Base-by-base conservation (phyloP, 257 asterid genomes). In the Solanum microdontum region DNA sequence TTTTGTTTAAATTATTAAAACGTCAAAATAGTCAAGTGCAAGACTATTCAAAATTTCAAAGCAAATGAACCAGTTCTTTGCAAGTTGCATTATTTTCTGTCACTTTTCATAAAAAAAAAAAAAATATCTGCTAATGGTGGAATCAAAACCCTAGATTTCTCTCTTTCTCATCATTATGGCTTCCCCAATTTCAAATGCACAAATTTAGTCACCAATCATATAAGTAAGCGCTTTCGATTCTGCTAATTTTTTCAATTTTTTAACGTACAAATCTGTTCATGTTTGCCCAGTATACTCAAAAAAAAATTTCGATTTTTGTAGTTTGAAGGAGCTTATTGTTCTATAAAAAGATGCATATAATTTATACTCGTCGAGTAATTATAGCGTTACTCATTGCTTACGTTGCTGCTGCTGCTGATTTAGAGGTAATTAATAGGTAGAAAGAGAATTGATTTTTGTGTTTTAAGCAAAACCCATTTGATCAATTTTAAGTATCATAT, bases 401-500 rank as follows among this genome's bases (percentile, higher is more conserved):
- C 84, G 89, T 82, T 80, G 91, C 84, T 66, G 70, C 86, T 40
- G 83, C 4, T 70, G 77, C 6, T 86, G 95, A 92, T 89, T 87
- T 89, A 32, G 86, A 93, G 99, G 99, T 96, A 92, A 80, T 83
- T 96, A 92, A 82, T 85, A 23, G 11, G 4, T 7, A 28, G 80
- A 21, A 55, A 45, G 40, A 68, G 55, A 21, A 39, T 88, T 83
- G 51, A 39, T 45, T 28, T 87, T 85, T 84, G 55, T 39, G 6
- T 79, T 79, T 79, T 24, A 8, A 40, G 64, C 24, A 79, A 79
- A 26, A 28, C 34, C 64, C 4, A 79, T 79, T 24, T 79, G 84
- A 76, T 37, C n/a, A 72, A 17, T 13, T 32, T 30, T 8, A 72
- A 72, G 80, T 33, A 8, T 72, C 10, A 2, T 72, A 33, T 28